Percentiles rank a stretch among this genome's conserved stretches.
These are phyloP conservation scores for Orbilia ellipsospora DNA, from an alignment of 2,329 filamentous ascomycete genomes.

Conservation along the genomic window DNA sequence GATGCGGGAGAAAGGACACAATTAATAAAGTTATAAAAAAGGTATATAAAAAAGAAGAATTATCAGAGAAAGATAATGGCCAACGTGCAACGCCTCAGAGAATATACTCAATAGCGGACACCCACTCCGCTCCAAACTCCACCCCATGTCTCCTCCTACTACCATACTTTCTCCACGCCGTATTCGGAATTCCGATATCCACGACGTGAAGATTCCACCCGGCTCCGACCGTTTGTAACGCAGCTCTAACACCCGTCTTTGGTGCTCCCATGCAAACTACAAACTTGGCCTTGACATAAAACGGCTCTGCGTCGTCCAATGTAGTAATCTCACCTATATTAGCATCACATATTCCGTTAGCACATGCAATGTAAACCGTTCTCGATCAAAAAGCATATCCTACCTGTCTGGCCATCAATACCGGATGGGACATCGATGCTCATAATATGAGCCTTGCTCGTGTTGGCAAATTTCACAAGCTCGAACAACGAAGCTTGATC, in stretches of 20 bases:
- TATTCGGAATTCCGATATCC: slow-evolving; percentile 84
- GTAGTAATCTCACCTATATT: slow-evolving; percentile 66
- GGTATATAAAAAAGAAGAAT: slow-evolving; percentile 61
- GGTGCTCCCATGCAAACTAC: slow-evolving; percentile 88
- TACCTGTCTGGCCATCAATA: slow-evolving; percentile 80
- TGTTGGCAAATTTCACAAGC: slow-evolving; percentile 93
- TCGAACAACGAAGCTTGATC: slow-evolving; percentile 87
- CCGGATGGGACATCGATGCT: slow-evolving; percentile 93
- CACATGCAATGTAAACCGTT: slow-evolving; percentile 50
- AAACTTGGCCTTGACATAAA: slow-evolving; percentile 83
- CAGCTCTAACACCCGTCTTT: slow-evolving; percentile 83
- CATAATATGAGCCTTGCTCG: slow-evolving; percentile 82
- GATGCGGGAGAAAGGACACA: neutral
- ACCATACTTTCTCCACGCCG: slow-evolving; percentile 85
- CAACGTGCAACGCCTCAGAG: slow-evolving; percentile 22
- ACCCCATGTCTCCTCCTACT: slow-evolving; percentile 84
- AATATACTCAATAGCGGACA: slow-evolving; percentile 73
- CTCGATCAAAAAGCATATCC: slow-evolving; percentile 62
- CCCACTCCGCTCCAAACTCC: slow-evolving; percentile 88
- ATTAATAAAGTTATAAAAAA: slow-evolving; percentile 58
- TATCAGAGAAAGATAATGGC: neutral
- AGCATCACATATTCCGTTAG: slow-evolving; percentile 6
- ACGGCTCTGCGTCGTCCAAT: slow-evolving; percentile 76
- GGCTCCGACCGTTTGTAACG: slow-evolving; percentile 65
- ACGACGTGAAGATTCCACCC: slow-evolving; percentile 83